Percentiles rank a stretch among this genome's conserved stretches.
phyloP scores from a whole-genome alignment of 2,329 filamentous ascomycete genomes.

The Mollisiaceae sp. region DNA sequence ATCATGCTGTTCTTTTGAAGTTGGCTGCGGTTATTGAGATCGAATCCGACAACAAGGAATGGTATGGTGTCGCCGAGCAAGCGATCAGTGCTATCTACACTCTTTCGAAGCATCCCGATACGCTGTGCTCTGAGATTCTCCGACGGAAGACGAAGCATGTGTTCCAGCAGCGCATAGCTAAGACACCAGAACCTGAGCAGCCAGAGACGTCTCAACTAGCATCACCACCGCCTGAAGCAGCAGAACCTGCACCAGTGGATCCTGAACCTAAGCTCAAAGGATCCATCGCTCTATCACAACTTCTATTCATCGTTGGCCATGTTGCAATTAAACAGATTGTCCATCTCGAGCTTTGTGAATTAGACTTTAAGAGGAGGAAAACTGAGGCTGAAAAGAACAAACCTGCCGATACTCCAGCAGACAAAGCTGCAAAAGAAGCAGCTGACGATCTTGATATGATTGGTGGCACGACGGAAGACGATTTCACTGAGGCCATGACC shows the following conservation, averaged over 20 bases:
- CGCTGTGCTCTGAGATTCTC: slow-evolving; percentile 88
- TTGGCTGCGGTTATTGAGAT: slow-evolving; percentile 87
- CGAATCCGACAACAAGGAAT: slow-evolving; percentile 88
- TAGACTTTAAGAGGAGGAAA: slow-evolving; percentile 97
- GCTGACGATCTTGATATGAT: slow-evolving; percentile 95
- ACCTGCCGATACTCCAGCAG: slow-evolving; percentile 49
- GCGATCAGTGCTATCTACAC: slow-evolving; percentile 95
- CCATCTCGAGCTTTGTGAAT: slow-evolving; percentile 94
- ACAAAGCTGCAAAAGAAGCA: slow-evolving; percentile 66
- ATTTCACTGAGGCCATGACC: slow-evolving; percentile 86
- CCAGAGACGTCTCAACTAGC: slow-evolving; percentile 41
- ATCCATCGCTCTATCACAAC: slow-evolving; percentile 80
- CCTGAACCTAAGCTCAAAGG: slow-evolving; percentile 62
- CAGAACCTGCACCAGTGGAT: slow-evolving; percentile 38
- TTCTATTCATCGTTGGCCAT: slow-evolving; percentile 94
- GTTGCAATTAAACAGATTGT: slow-evolving; percentile 99
- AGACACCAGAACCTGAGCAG: slow-evolving; percentile 43
- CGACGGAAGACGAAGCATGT: slow-evolving; percentile 85
- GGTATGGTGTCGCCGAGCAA: slow-evolving; percentile 95
- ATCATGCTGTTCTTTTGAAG: slow-evolving; percentile 83
- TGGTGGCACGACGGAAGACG: slow-evolving; percentile 92
- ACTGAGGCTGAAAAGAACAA: slow-evolving; percentile 80
- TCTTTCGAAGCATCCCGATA: slow-evolving; percentile 91
- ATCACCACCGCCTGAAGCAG: slow-evolving; percentile 29
- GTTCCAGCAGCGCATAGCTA: slow-evolving; percentile 54